Conservation (phyloP, 2,329 filamentous ascomycete genomes). For the Podosphaera fusca region DNA sequence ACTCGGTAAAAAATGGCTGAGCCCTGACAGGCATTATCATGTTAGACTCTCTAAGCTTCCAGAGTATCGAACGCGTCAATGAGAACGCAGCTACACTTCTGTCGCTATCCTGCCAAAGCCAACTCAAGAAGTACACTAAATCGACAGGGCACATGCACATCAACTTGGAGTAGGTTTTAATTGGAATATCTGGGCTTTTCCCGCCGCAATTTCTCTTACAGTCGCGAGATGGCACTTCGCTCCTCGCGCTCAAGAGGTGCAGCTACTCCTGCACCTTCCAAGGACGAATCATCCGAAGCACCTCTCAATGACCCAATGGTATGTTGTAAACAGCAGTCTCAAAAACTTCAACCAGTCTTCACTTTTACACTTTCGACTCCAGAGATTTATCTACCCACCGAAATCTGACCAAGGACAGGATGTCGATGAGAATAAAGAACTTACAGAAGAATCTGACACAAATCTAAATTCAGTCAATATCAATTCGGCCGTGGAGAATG, state of each 20-base stretch:
- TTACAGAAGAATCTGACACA: constrained; percentile 42
- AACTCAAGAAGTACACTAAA: no score
- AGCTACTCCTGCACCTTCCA: constrained; percentile 32
- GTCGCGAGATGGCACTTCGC: constrained; percentile 19
- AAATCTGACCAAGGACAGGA: constrained; percentile 18
- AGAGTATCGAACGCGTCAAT: no score
- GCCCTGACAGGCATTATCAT: no score
- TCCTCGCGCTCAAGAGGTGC: constrained; percentile 27
- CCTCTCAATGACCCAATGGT: constrained; percentile 17
- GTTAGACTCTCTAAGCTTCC: no score
- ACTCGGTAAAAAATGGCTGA: constrained; percentile 19
- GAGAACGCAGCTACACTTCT: no score
- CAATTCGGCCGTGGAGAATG: constrained; percentile 56
- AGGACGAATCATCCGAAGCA: constrained; percentile 23
- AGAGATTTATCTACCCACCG: constrained; percentile 8
- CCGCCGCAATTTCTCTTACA: not conserved
- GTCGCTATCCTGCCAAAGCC: no score
- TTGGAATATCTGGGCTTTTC: not conserved
- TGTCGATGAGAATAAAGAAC: constrained; percentile 42
- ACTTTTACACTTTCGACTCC: constrained; percentile 3
- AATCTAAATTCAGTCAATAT: constrained; percentile 44
- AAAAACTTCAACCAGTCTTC: not conserved
- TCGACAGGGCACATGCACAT: not conserved
- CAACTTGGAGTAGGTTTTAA: not conserved
- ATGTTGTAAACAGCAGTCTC: constrained; percentile 1